Conservation (phyloP, 176 grass and related monocot species). For the Microstegium vimineum region DNA sequence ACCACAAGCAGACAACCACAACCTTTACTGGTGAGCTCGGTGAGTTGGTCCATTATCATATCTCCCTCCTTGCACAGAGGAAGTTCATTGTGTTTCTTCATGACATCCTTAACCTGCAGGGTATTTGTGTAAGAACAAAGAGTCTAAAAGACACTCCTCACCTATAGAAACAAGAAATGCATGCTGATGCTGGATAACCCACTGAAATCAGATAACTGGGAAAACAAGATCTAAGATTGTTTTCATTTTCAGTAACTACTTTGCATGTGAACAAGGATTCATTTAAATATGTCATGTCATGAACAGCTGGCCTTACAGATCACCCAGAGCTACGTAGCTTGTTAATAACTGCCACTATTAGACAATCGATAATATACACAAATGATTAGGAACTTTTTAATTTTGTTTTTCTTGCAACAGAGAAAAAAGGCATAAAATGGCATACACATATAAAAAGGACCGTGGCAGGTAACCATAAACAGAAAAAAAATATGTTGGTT, state of each 20-base stretch:
- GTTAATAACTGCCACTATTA: not conserved
- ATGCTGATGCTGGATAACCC: not conserved
- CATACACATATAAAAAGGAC: not conserved
- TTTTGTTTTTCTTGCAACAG: not conserved
- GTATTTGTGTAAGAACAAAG: not conserved
- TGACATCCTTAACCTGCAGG: conserved; percentile 93
- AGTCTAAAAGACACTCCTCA: not conserved
- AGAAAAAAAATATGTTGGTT: too few species aligned
- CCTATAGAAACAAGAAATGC: not conserved
- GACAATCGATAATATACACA: not conserved
- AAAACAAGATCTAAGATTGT: not conserved
- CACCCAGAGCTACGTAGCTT: not conserved
- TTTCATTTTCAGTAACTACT: conserved; percentile 2
- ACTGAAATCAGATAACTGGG: not conserved
- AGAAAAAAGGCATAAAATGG: not conserved
- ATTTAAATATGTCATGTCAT: conserved; percentile 15
- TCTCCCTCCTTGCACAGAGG: conserved; percentile 87
- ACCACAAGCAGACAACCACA: conserved; percentile 89
- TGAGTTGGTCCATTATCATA: conserved; percentile 98
- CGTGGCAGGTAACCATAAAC: not conserved
- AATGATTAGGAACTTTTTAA: not conserved
- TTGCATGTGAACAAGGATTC: not conserved
- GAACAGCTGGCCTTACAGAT: not conserved
- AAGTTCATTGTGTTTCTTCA: conserved; percentile 95
- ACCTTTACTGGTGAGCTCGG: conserved; percentile 89